Evolutionary conservation across 345 rosid genomes (phyloP), one percentile per base, ranked within the genome.

Genomic region (Lepidium didymum): DNA sequence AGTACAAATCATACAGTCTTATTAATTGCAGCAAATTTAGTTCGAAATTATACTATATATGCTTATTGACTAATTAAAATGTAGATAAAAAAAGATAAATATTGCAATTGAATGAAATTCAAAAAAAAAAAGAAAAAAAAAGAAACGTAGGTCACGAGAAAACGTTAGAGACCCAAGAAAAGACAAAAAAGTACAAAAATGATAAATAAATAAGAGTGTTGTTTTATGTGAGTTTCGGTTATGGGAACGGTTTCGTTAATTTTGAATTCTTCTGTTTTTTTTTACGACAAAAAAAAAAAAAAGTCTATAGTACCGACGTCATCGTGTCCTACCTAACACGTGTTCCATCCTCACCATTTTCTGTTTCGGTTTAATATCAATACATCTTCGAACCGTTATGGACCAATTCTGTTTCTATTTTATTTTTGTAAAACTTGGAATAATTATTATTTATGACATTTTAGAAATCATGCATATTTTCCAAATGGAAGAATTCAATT

Each of bases 191-290:
- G 54, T 57, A 65, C 62, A 38, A 41, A 14, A 13, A 58, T 27
- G 5, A 15, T 21, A 5, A 34, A 25, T 34, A 56, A 66, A 58
- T 21, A 51, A 21, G 62, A 42, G 67, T 51, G 13, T 73, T 66
- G 67, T 74, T 67, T 59, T 67, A 43, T 37, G 16, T 52, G 73
- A 74, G 77, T 74, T 74, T 74, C 77, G 68, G 77, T 67, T 74
- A 74, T 74, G 63, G 56, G 73, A 74, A 74, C 73, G 73, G 78
- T 67, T 74, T 74, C 73, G 68, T 67, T 66, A 73, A 73, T 59
- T 59, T 74, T 52, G 68, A 74, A 59, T 50, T 42, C 55, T 68
- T 44, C 10, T 52, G 67, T 12, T 66, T 56, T 53, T 59, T 50
- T 53, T 68, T 72, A 73, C 68, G 46, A 53, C 15, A 33, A 4